A percentile compares a stretch with the other conserved stretches of the same genome.
Evolutionary conservation across 1,284 basidiomycete species (phyloP).

Genomic region (Sanghuangporus sanghuang): DNA sequence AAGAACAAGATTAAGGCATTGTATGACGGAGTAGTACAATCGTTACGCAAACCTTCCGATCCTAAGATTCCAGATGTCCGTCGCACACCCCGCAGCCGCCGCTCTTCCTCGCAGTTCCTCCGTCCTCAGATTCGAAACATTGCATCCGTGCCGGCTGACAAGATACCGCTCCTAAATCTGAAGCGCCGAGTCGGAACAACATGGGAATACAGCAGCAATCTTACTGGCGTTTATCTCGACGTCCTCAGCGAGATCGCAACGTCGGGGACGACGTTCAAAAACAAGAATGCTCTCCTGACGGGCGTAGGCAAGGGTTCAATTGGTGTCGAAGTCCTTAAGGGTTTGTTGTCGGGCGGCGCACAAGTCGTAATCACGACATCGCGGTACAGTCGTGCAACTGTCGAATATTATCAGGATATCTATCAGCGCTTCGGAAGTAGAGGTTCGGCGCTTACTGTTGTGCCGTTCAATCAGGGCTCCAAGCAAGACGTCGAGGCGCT

Average conservation of each 20-base stretch:
- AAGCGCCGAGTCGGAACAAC: conserved; percentile 95
- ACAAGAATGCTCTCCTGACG: conserved; percentile 96
- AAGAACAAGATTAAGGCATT: conserved; percentile 96
- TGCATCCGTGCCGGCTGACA: conserved; percentile 81
- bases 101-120: conserved; percentile 92
- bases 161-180: conserved; percentile 90
- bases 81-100: conserved; percentile 63
- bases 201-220: conserved; percentile 97
- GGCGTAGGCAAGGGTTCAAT: conserved; percentile 98
- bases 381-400: conserved; percentile 87
- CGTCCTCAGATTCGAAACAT: conserved; percentile 79
- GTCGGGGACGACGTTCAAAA: conserved; percentile 95
- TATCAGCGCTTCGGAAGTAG: conserved; percentile 95
- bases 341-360: conserved; percentile 92
- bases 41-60: conserved; percentile 51
- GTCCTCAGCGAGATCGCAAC: conserved; percentile 97
- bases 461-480: conserved; percentile 98
- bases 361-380: conserved; percentile 97
- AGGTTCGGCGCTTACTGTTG: conserved; percentile 93
- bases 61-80: conserved; percentile 41
- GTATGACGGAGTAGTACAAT: conserved; percentile 92
- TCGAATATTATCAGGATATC: conserved; percentile 98
- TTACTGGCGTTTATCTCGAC: conserved; percentile 94
- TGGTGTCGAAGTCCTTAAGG: conserved; percentile 96
- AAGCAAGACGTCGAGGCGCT: conserved; percentile 97